Base-by-base conservation (phyloP, 257 asterid species). In the Solanum peruvianum region DNA sequence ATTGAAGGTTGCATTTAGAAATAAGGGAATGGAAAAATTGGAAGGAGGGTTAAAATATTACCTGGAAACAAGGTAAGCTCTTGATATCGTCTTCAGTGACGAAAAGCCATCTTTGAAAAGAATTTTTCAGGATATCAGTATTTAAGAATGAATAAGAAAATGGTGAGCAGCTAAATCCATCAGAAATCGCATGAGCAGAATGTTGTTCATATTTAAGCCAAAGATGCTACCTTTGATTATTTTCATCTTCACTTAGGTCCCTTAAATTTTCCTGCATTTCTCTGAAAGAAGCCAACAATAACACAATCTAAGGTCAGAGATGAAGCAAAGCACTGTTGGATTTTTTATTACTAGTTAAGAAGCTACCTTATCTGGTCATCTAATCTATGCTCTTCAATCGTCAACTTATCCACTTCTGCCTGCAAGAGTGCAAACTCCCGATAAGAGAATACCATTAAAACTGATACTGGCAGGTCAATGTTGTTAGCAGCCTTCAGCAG, bases 21-120 rank as follows among this genome's bases (percentile, higher is more conserved):
- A 49, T 44, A 11, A 31, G 10, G 45, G 45, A 81, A 29, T 20
- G 44, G 41, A 64, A 31, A 25, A 86, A 88, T 20, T 21, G 88
- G 45, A 75, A 69, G 75, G 62, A 86, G 71, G 69, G 62, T 86
- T 35, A 58, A 31, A 49, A 31, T 31, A 81, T 42, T 88, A 97
- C 99, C 98, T 95, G 98, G 90, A 97, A 94, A 92, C 95, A 94
- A 66, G 99, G 96, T 87, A 97, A 89, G 88, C 87, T 91, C 89
- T 94, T 93, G 85, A 95, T 95, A 88, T 97, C 99, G 64, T 95
- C 99, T 93, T 93, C 96, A 56, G 98, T 95, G 37, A 97, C 96
- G 86, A 93, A 94, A 83, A 97, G 96, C 98, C 98, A 94, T 89
- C 99, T 97, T 90, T 70, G 64, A 75, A 76, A 89, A 83, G 82